Base-by-base conservation (phyloP, 495 filamentous ascomycete species). In the Aspergillus nidulans region DNA sequence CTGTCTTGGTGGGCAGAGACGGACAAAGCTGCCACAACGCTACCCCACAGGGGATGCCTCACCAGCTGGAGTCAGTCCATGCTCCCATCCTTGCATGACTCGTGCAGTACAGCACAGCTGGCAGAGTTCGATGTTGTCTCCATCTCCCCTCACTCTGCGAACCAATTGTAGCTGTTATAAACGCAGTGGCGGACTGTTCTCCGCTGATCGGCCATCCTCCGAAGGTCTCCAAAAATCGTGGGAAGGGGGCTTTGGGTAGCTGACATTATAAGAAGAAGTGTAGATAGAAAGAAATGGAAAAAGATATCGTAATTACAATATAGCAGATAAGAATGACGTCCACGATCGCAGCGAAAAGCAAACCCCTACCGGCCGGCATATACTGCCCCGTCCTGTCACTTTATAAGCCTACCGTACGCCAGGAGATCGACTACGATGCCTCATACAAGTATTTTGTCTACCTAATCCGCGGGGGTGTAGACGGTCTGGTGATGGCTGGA, bases 401-500 rank as follows among this genome's bases (percentile, higher is more conserved):
- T 34, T 77, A 71, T 50, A 63, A 64, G 36, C 44, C 58, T 21
- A 63, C 62, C 19, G 42, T 58, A 2, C 60, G 57, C 5, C 73
- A 76, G 56, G 73, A 76, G 52, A 68, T 77, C 39, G 72, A 76
- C 55, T 66, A 62, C 57, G 65, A 69, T 21, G 59, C 68, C 9
- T 69, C 74, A 38, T 66, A 61, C 47, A 69, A 70, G 43, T 71
- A 73, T 46, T 62, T 75, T 32, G 34, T 38, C 1, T 52, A 66
- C 39, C 42, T 69, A 18, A 60, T 67, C 23, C 60, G 56, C 49
- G 66, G 69, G 1, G 64, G 63, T 13, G 72, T 84, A 8, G 66
- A 75, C 2, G 82, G 82, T 0, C 70, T 85, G 0, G 72, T 84
- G 0, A 68, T 84, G 52, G 69, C 81, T 15, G 82, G 81, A 40